Percentiles rank a stretch among this genome's conserved stretches.
Evolutionary conservation across 2,329 filamentous ascomycete species (phyloP).

Genomic region (Trichoderma brevicompactum): DNA sequence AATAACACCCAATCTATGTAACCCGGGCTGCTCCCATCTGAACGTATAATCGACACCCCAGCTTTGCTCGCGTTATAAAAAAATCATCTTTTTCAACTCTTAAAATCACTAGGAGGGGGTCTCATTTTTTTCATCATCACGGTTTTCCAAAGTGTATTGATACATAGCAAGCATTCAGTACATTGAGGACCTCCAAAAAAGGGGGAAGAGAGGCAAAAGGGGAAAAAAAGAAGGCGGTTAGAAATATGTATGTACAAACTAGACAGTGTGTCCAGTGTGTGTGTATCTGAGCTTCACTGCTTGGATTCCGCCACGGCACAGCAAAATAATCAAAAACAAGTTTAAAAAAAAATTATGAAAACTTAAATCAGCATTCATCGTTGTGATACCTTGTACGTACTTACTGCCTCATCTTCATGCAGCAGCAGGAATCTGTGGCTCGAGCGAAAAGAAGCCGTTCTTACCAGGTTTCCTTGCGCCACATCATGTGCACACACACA

Average conservation of each 20-base stretch:
- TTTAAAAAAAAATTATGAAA: not conserved
- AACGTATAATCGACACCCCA: not conserved
- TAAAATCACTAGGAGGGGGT: not conserved
- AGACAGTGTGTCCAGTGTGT: not conserved
- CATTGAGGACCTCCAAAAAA: conserved; percentile 1
- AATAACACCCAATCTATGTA: not conserved
- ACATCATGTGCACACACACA: too few relatives aligned
- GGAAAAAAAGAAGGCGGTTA: conserved; percentile 12
- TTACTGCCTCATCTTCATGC: not conserved
- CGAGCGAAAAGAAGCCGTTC: not conserved
- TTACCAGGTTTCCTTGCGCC: too few relatives aligned
- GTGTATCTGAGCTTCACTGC: not conserved
- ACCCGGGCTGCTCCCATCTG: not conserved
- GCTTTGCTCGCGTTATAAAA: conserved; percentile 3
- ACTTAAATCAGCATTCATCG: not conserved
- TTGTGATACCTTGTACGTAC: not conserved
- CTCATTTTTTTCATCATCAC: conserved; percentile 1
- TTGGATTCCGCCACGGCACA: conserved; percentile 3
- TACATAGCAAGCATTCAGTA: conserved; percentile 26
- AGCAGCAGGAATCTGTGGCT: not conserved
- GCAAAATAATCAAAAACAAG: conserved; percentile 16
- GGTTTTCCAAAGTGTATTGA: conserved; percentile 20
- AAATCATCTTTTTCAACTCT: not conserved
- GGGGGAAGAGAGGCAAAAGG: too few relatives aligned
- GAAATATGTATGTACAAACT: conserved; percentile 15